Percentiles rank a stretch among this genome's conserved stretches.
phyloP scores from a whole-genome alignment of 768 basidiomycete species.

The Russula foetens region DNA sequence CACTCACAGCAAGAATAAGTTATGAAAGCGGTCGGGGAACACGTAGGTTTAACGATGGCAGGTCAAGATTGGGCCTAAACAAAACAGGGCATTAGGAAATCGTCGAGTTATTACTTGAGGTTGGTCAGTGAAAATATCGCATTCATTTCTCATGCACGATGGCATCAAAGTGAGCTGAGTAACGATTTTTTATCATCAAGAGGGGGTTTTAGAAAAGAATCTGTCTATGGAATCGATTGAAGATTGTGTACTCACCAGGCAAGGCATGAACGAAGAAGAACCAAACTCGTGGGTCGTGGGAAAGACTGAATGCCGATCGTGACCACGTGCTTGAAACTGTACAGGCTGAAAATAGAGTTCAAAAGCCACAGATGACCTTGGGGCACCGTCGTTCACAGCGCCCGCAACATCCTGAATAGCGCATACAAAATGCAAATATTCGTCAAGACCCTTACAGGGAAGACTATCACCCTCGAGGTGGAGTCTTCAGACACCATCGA shows the following conservation, averaged over 20 bases:
- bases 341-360: conserved; percentile 10
- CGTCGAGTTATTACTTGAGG: neutral
- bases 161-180: conserved; percentile 66
- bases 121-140: conserved; percentile 34
- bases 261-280: neutral
- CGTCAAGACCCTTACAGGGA: conserved; percentile 87
- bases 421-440: conserved; percentile 44
- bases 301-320: neutral
- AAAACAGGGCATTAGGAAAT: conserved; percentile 1
- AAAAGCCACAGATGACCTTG: neutral
- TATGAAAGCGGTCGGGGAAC: neutral
- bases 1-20: conserved; percentile 26
- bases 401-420: neutral
- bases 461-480: conserved; percentile 98
- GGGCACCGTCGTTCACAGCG: neutral
- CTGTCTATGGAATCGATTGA: neutral
- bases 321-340: conserved; percentile 18
- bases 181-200: conserved; percentile 27
- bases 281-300: neutral
- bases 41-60: neutral
- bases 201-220: neutral
- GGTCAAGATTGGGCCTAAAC: neutral
- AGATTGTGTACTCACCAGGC: neutral
- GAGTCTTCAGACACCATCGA: conserved; percentile 96
- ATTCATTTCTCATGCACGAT: conserved; percentile 45